Evolutionary conservation across 164 flowering plant species (phyloP).

Genomic region (Magnolia officinalis): DNA sequence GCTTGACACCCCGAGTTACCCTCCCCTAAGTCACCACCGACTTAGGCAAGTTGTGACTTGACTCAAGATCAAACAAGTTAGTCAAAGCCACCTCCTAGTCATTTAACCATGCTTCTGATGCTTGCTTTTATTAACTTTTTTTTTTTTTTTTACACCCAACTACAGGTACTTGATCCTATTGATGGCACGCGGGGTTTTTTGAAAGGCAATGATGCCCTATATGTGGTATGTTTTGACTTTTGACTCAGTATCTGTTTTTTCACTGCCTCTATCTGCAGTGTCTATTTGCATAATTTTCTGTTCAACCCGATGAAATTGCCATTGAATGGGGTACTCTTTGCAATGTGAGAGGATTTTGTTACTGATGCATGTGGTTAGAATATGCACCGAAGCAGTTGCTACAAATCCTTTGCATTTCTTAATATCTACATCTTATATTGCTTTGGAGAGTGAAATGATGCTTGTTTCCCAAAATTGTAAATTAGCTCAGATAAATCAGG

Average conservation of each 20-base stretch:
- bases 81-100: too few species aligned
- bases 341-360: neutral
- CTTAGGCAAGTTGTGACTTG: too few species aligned
- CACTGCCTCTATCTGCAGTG: neutral
- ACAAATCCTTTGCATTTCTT: neutral
- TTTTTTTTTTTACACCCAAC: too few species aligned
- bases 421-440: neutral
- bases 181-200: slow-evolving; percentile 96
- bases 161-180: slow-evolving; percentile 93
- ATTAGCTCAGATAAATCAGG: neutral
- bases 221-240: slow-evolving; percentile 61
- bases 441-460: neutral
- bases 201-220: slow-evolving; percentile 72
- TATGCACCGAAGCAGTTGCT: neutral
- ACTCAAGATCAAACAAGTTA: too few species aligned
- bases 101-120: too few species aligned
- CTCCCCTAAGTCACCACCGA: too few species aligned
- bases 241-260: neutral
- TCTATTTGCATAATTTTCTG: neutral
- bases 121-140: too few species aligned
- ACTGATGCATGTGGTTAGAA: neutral
- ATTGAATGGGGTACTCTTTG: neutral
- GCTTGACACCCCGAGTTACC: too few species aligned
- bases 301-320: too few species aligned
- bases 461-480: neutral